Conservation (phyloP, 495 filamentous ascomycete genomes). For the Astrocystis sublimbata region DNA sequence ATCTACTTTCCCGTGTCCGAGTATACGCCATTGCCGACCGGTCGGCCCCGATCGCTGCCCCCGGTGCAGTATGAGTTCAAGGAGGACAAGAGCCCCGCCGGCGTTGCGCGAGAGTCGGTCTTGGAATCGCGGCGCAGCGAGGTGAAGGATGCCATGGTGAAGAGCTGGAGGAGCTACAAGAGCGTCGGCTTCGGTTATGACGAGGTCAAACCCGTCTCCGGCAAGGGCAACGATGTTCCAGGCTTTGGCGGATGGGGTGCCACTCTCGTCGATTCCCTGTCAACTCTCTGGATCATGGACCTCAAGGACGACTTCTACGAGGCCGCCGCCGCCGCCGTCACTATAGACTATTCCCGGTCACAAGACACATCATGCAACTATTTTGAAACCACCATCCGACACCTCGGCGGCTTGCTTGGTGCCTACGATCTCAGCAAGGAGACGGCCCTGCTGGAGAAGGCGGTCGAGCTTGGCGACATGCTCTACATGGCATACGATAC, state of each 20-base stretch:
- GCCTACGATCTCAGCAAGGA: constrained; percentile 74
- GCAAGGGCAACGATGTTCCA: constrained; percentile 57
- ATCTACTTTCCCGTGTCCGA: constrained; percentile 37
- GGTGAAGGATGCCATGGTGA: constrained; percentile 69
- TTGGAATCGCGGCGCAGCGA: constrained; percentile 47
- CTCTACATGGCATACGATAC: constrained; percentile 88
- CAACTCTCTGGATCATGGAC: constrained; percentile 95
- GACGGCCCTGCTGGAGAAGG: constrained; percentile 72
- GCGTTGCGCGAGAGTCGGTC: constrained; percentile 35
- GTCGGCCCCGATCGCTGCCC: constrained; percentile 36
- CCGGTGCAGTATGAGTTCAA: constrained; percentile 43
- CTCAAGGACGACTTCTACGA: constrained; percentile 85
- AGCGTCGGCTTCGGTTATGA: constrained; percentile 74
- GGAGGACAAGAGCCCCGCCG: constrained; percentile 32
- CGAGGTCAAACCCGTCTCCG: constrained; percentile 66
- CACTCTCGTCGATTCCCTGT: constrained; percentile 85
- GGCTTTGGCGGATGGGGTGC: constrained; percentile 91
- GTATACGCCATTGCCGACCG: constrained; percentile 38
- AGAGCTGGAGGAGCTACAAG: constrained; percentile 78
- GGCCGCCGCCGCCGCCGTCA: constrained; percentile 71
- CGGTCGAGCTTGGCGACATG: constrained; percentile 78
- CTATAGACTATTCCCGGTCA: constrained; percentile 82
- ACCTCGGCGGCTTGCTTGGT: constrained; percentile 73
- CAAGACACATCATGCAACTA: constrained; percentile 60
- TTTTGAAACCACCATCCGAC: constrained; percentile 81